Base-by-base conservation (phyloP, 768 basidiomycete genomes). In the Suillus ampliporus region DNA sequence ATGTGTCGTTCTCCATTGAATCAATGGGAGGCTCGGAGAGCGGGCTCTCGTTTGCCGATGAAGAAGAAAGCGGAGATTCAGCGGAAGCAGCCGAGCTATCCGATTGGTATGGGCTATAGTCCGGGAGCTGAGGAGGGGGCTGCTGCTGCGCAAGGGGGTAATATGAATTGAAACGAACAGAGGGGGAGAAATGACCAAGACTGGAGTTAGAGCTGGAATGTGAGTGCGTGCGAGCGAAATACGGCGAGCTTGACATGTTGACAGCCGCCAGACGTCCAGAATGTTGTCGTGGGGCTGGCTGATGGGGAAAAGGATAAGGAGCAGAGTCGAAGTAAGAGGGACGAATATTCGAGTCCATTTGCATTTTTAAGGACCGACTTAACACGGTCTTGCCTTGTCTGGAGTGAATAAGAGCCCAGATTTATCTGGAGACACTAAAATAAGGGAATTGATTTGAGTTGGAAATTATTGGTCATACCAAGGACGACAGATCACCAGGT, bases 21-120 rank as follows among this genome's bases (percentile, higher is more conserved):
- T 80, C 78, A 63, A 78, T 64, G 64, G 70, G 69, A 6, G 74
- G 70, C 15, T 80, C 80, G 0, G 80, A 76, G 21, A 79, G 70
- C 15, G 79, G 80, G 47, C 79, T 80, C 67, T 71, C 76, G 65
- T 77, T 76, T 57, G 72, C 72, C 4, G 80, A 80, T 14, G 73
- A 73, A 6, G 78, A 77, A 8, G 82, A 81, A 60, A 77, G 72
- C 34, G 80, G 80, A 4, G 81, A 81, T 53, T 75, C 74, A 1
- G 74, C 65, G 17, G 75, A 75, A 4, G 78, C 68, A 1, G 71
- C 72, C 21, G 80, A 79, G 63, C 71, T 72, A 62, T 74, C 71
- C 0, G 80, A 75, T 57, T 77, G 74, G 60, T 79, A 76, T 34
- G 80, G 77, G 60, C 75, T 80, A 58, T 75, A 74, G 38, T 65